A percentile compares a stretch with the other conserved stretches of the same genome.
Evolutionary conservation across 331 rosid species (phyloP).

Genomic region (Acacia pycnantha): DNA sequence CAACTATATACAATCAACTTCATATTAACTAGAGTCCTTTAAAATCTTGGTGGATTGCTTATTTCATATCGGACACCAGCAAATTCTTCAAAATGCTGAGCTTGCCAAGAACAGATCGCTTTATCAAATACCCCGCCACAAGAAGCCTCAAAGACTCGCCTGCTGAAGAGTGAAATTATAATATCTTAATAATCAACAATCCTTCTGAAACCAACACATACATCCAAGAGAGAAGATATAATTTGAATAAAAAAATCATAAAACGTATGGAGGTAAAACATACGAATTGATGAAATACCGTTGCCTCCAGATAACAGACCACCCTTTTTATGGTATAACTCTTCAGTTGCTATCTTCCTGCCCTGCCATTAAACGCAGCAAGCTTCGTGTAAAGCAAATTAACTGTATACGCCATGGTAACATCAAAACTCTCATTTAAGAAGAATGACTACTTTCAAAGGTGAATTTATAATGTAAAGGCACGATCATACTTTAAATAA

Average conservation of each 20-base stretch:
- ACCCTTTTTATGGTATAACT: constrained; percentile 38
- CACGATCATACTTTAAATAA: not conserved
- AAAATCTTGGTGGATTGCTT: constrained; percentile 32
- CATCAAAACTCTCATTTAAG: constrained; percentile 30
- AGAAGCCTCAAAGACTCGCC: constrained; percentile 44
- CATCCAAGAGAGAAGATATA: constrained; percentile 26
- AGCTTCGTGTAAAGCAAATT: constrained; percentile 45
- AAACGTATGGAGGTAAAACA: constrained; percentile 11
- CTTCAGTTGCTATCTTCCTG: constrained; percentile 46
- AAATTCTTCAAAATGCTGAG: constrained; percentile 38
- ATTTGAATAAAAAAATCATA: constrained; percentile 27
- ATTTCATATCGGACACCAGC: constrained; percentile 41
- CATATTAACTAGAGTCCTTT: constrained; percentile 23
- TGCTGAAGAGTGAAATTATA: constrained; percentile 36
- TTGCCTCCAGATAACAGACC: constrained; percentile 39
- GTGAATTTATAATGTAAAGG: not conserved
- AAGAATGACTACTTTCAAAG: constrained; percentile 8
- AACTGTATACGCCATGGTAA: constrained; percentile 30
- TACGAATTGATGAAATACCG: constrained; percentile 46
- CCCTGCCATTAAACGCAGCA: constrained; percentile 75
- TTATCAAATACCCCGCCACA: constrained; percentile 45
- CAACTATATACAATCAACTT: constrained; percentile 32
- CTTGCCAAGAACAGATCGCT: constrained; percentile 35
- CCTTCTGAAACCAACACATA: not conserved
- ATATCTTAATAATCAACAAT: constrained; percentile 35